Base-by-base conservation (phyloP, 306 rosid genomes). In the Nissolia schottii region DNA sequence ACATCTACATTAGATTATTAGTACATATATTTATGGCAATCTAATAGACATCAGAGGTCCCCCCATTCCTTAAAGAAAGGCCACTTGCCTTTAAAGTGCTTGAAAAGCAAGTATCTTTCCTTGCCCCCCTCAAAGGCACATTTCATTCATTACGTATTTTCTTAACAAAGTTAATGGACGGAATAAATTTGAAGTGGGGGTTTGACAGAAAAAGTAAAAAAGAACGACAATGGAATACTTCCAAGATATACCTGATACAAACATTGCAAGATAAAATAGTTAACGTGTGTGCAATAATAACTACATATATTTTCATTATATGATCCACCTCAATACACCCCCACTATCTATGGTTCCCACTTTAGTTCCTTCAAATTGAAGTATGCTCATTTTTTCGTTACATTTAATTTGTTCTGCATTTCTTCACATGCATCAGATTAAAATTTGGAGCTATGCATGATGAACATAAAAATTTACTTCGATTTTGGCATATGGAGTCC, bases 21-120 rank as follows among this genome's bases (percentile, higher is more conserved):
- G n/a, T n/a, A n/a, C n/a, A 2, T 43, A 3, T 24, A 45, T 64
- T 71, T 43, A 78, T 34, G 70, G 78, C 78, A 27, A 71, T 43
- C 34, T 43, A 70, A 70, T 18, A 1, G 10, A 41, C 51, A 45
- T 58, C 57, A n/a, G 35, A 57, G 75, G 67, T 67, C 53, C 67
- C 34, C 68, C 45, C 68, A n/a, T 66, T 66, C 32, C 51, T 2
- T 55, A 56, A 66, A 66, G 74, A 75, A 56, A 35, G 69, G 68
- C 75, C 83, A 58, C 83, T 20, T 73, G 75, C 31, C 55, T 22
- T 7, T 56, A 64, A 71, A 43, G 82, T 79, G 75, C 46, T 38
- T 74, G 83, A 41, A 79, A 79, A 79, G 72, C 54, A 59, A 73
- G 18, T 59, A 58, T 13, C 54, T 67, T 31, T 28, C 45, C 38